Evolutionary conservation across 257 asterid genomes (phyloP).

Genomic region (Striga asiatica): DNA sequence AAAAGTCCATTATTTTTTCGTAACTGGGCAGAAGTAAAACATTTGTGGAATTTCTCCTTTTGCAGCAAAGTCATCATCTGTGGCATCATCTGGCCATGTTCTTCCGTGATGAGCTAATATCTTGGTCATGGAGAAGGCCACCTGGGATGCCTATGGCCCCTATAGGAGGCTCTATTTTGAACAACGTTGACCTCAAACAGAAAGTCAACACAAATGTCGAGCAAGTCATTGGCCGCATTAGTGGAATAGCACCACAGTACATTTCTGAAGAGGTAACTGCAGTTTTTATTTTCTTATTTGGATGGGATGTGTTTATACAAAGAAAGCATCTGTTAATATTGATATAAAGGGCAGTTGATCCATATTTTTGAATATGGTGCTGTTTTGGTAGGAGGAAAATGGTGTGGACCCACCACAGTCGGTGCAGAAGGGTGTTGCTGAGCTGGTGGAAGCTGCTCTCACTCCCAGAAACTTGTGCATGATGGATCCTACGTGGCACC

Average conservation of each 20-base stretch:
- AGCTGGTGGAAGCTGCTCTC: constrained; percentile 88
- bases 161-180: constrained; percentile 63
- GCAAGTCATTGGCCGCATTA: constrained; percentile 69
- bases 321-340: too few relatives aligned
- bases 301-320: too few relatives aligned
- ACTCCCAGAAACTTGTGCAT: constrained; percentile 91
- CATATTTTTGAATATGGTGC: background rate
- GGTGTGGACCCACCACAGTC: constrained; percentile 89
- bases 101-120: constrained; percentile 96
- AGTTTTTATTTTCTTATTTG: background rate
- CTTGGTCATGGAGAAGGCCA: constrained; percentile 99
- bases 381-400: constrained; percentile 55
- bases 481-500: constrained; percentile 99
- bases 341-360: too few relatives aligned
- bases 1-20: too few relatives aligned
- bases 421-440: constrained; percentile 93
- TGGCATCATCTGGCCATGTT: constrained; percentile 99
- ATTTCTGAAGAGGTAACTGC: constrained; percentile 80
- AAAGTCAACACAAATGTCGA: constrained; percentile 78
- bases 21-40: too few relatives aligned
- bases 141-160: constrained; percentile 71
- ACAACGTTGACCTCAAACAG: constrained; percentile 72
- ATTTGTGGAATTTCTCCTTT: background rate
- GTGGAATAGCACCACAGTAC: constrained; percentile 75
- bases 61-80: constrained; percentile 93